These are phyloP conservation scores for Spinacia oleracea DNA, from an alignment of 179 eudicot genomes.

Conservation along the genomic window DNA sequence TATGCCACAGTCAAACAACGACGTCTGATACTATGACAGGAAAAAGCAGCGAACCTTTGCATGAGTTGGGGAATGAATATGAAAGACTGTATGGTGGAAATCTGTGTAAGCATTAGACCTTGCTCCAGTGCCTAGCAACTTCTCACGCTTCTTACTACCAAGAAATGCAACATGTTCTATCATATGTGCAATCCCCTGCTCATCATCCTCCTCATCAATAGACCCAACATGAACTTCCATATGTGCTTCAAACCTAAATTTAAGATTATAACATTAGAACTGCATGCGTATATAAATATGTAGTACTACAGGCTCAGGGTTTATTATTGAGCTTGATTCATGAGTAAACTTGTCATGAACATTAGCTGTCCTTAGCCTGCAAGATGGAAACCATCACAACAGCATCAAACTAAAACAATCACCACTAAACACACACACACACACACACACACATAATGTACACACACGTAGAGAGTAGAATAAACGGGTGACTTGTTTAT, in stretches of 20 bases:
- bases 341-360: background rate
- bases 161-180: constrained; percentile 99
- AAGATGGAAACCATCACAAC: background rate
- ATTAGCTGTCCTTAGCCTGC: background rate
- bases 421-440: too few relatives aligned
- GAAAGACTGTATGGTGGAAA: constrained; percentile 99
- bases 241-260: constrained; percentile 93
- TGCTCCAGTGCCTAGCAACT: constrained; percentile 96
- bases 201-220: constrained; percentile 98
- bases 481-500: background rate
- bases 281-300: background rate
- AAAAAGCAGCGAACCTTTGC: constrained; percentile 61
- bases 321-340: background rate
- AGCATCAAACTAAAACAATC: background rate
- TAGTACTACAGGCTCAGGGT: background rate
- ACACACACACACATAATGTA: too few relatives aligned
- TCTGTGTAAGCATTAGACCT: constrained; percentile 99
- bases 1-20: constrained; percentile 8
- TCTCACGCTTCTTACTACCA: constrained; percentile 99
- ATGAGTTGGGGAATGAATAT: constrained; percentile 89
- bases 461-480: background rate
- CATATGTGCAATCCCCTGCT: constrained; percentile 99
- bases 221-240: constrained; percentile 99
- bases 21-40: background rate
- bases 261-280: constrained; percentile 11